Evolutionary conservation across 306 rosid species (phyloP).

Genomic region (Hippophae rhamnoides): DNA sequence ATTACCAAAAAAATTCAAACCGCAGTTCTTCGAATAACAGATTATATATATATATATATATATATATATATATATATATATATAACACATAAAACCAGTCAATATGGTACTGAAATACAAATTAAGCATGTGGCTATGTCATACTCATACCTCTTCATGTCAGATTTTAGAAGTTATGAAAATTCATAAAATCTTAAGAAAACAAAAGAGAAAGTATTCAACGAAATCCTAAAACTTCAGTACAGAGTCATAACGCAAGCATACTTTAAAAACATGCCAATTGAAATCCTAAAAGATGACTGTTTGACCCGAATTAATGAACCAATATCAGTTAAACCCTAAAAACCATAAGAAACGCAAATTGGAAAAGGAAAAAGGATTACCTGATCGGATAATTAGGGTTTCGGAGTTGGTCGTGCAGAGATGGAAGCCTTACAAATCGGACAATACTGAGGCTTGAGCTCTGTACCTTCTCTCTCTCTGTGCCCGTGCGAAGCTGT

Average conservation of each 20-base stretch:
- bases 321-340: slow-evolving; percentile 2
- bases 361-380: not conserved
- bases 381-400: slow-evolving; percentile 57
- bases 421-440: slow-evolving; percentile 28
- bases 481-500: slow-evolving; percentile 1
- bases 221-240: no score
- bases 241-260: not conserved
- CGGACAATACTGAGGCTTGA: slow-evolving; percentile 31
- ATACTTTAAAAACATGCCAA: not conserved
- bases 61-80: no score
- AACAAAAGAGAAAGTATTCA: no score
- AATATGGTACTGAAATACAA: no score
- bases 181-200: no score
- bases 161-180: no score
- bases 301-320: not conserved
- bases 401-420: slow-evolving; percentile 18
- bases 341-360: not conserved
- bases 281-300: not conserved
- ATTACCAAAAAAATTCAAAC: no score
- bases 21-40: no score
- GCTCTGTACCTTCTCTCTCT: slow-evolving; percentile 14
- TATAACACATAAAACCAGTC: no score
- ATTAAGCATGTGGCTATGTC: no score
- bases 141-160: no score
- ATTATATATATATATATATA: no score